phyloP scores from a whole-genome alignment of 345 rosid species.

The Lumnitzera racemosa region DNA sequence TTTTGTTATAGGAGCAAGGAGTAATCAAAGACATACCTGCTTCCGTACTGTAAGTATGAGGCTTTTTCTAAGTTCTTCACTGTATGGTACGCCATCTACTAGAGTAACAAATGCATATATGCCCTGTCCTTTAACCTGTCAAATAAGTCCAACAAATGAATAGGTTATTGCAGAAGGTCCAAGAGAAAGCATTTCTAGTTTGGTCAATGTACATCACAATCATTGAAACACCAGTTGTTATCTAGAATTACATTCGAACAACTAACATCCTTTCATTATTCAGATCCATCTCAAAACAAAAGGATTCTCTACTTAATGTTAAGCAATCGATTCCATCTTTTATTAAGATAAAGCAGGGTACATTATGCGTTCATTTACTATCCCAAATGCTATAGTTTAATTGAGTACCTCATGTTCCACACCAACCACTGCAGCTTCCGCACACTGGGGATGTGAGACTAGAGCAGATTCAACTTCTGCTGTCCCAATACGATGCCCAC shows the following conservation, averaged over 20 bases:
- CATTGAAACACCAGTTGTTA: too few species aligned
- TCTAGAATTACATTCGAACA: too few species aligned
- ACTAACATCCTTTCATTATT: too few species aligned
- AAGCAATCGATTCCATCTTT: too few species aligned
- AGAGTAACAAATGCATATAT: conserved; percentile 96
- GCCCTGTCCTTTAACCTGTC: conserved; percentile 90
- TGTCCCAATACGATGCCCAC: conserved; percentile 99
- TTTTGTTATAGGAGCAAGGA: neutral
- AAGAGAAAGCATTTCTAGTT: conserved; percentile 9
- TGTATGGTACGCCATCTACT: conserved; percentile 69
- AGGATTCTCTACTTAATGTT: conserved; percentile 4
- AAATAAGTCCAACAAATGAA: too few species aligned
- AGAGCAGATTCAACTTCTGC: conserved; percentile 99
- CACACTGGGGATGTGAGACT: conserved; percentile 90
- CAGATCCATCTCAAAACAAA: too few species aligned
- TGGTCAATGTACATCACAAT: neutral
- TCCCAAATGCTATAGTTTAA: neutral
- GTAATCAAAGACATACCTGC: conserved; percentile 41
- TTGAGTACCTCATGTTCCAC: conserved; percentile 79
- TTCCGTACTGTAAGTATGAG: conserved; percentile 64
- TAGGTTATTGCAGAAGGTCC: too few species aligned
- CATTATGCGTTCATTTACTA: neutral
- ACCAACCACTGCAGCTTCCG: conserved; percentile 97
- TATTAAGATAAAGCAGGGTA: neutral
- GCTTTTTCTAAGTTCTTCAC: conserved; percentile 79